Base-by-base conservation (phyloP, 2,329 filamentous ascomycete genomes). In the Colletotrichum cereale region DNA sequence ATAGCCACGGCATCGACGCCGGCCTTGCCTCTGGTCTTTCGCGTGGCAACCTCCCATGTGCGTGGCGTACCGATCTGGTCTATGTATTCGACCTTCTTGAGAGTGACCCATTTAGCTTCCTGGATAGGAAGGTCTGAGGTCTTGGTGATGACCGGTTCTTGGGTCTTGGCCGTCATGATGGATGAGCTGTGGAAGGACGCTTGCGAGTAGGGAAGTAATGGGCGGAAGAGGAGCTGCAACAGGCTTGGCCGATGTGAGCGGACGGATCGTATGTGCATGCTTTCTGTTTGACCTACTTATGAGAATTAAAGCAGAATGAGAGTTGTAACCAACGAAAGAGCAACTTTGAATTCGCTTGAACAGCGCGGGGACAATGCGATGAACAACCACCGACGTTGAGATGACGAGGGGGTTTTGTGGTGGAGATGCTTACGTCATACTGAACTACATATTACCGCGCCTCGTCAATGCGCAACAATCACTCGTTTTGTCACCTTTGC, bases 1-100 rank as follows among this genome's bases (percentile, higher is more conserved):
- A 91, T 89, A 60, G 89, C 88, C 6, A 91, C 89, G 55, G 88
- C 89, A 74, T 91, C 89, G 68, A 91, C 86, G 71, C 84, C 86
- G 4, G 83, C 80, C 1, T 85, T 84, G 16, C 84, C 84, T 29
- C 89, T 85, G 0, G 89, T 91, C 73, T 86, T 85, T 66, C 89
- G 88, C 73, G 87, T 84, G 4, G 87, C 88, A 3, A 87, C 87
- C 77, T 91, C 89, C 89, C 89, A 91, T 5, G 84, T 86, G 69
- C 89, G 86, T 12, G 82, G 74, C 40, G 83, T 84, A 77, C 87
- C 87, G 40, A 83, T 78, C 53, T 89, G 87, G 78, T 91, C 89
- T 44, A 82, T 82, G 80, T 90, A 92, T 48, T 86, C 82, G 76
- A 90, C 85, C 73, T 86, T 87, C 70, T 87, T 83, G 66, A 90